Conservation (phyloP, 1,139 yeast species). For the Lodderomyces pseudojiufengensis region DNA sequence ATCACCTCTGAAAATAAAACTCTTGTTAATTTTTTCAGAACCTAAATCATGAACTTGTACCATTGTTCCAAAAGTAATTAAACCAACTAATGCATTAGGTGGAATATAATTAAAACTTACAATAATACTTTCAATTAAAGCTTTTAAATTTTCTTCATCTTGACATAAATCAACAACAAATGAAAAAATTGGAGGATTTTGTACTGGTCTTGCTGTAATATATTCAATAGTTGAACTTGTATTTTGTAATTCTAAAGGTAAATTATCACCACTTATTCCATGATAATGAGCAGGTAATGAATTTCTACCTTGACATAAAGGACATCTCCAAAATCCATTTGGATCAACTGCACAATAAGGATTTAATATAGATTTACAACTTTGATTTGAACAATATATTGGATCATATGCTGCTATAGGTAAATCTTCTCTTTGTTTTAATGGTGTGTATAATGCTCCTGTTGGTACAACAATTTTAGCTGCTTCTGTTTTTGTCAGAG, state of each 20-base stretch:
- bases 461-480: constrained; percentile 91
- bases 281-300: constrained; percentile 89
- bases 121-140: constrained; percentile 82
- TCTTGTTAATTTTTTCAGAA: constrained; percentile 69
- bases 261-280: constrained; percentile 74
- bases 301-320: constrained; percentile 77
- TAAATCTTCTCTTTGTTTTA: constrained; percentile 73
- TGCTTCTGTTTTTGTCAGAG: constrained; percentile 87
- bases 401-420: constrained; percentile 90
- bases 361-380: constrained; percentile 83
- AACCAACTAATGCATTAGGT: constrained; percentile 87
- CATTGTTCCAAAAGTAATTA: constrained; percentile 92
- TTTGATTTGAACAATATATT: constrained; percentile 69
- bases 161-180: constrained; percentile 93
- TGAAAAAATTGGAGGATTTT: constrained; percentile 87
- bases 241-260: constrained; percentile 83
- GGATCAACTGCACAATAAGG: constrained; percentile 87
- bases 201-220: constrained; percentile 82
- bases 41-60: constrained; percentile 93
- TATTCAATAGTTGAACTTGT: constrained; percentile 87
- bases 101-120: constrained; percentile 83
- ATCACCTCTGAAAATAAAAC: constrained; percentile 90
- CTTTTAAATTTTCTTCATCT: constrained; percentile 87
- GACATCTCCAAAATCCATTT: constrained; percentile 87
- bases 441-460: constrained; percentile 91